phyloP scores from a whole-genome alignment of 768 basidiomycete species.

The Postia placenta region DNA sequence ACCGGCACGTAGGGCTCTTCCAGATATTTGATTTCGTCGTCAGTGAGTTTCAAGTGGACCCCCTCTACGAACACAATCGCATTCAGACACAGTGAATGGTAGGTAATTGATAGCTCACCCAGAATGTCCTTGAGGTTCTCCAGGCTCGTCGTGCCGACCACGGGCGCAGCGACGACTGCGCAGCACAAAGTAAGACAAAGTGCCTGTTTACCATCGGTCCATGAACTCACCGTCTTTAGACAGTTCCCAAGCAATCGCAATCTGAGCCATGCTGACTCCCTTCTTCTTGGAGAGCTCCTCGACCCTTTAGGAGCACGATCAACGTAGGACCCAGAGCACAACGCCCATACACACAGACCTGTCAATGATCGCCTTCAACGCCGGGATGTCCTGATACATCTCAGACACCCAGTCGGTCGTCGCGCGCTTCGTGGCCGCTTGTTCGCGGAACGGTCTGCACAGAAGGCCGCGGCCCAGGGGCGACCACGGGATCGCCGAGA shows the following conservation, averaged over 20 bases:
- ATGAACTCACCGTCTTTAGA: conserved; percentile 6
- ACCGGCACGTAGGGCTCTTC: conserved; percentile 47
- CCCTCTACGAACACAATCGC: background rate
- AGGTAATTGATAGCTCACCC: conserved; percentile 8
- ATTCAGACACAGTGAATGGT: background rate
- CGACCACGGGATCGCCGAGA: conserved; percentile 33
- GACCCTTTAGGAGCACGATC: conserved; percentile 15
- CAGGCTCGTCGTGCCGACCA: conserved; percentile 28
- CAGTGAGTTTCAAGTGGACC: conserved; percentile 6
- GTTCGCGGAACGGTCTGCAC: conserved; percentile 17
- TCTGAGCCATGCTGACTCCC: conserved; percentile 29
- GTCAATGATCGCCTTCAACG: background rate
- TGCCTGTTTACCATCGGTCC: background rate
- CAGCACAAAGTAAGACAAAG: background rate
- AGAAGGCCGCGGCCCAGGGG: conserved; percentile 30
- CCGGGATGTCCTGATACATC: background rate
- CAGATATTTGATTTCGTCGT: conserved; percentile 46
- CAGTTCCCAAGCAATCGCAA: conserved; percentile 19
- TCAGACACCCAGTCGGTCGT: background rate
- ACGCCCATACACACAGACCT: background rate
- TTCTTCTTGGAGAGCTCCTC: conserved; percentile 35
- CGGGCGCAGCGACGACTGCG: conserved; percentile 13
- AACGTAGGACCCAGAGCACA: background rate
- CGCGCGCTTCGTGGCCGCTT: conserved; percentile 15
- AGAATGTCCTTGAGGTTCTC: conserved; percentile 32